Evolutionary conservation across 768 basidiomycete genomes (phyloP).

Genomic region (Crucibulum laeve): DNA sequence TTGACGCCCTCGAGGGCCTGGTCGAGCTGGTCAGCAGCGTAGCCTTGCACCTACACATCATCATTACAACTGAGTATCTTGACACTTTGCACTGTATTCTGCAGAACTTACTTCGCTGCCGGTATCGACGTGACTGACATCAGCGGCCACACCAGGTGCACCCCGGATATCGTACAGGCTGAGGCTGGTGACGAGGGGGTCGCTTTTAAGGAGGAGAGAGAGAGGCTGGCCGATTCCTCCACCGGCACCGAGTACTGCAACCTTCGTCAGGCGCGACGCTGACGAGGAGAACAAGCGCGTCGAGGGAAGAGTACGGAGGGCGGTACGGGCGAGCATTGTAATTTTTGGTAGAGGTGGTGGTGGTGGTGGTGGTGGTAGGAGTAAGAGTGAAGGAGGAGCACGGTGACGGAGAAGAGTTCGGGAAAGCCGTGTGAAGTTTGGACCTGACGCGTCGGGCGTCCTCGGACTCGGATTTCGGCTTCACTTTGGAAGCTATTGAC

Average conservation of each 20-base stretch:
- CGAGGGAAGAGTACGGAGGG: constrained; percentile 49
- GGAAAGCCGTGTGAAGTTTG: not conserved
- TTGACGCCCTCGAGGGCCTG: constrained; percentile 85
- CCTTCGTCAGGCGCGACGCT: constrained; percentile 71
- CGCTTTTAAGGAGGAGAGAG: constrained; percentile 87
- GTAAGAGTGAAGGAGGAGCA: not conserved
- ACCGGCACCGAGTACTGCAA: constrained; percentile 95
- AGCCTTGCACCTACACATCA: constrained; percentile 63
- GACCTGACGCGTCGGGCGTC: too few relatives aligned
- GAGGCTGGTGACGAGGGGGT: constrained; percentile 84
- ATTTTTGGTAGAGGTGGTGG: not conserved
- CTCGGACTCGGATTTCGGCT: too few relatives aligned
- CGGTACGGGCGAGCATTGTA: constrained; percentile 65
- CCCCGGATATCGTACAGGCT: constrained; percentile 94
- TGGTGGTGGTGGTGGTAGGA: not conserved
- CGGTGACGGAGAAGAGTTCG: not conserved
- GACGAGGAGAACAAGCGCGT: constrained; percentile 76
- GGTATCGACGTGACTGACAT: constrained; percentile 93
- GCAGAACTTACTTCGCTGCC: constrained; percentile 58
- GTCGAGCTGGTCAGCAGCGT: constrained; percentile 83
- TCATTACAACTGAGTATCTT: constrained; percentile 5
- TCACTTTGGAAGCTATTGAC: too few relatives aligned
- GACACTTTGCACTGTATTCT: constrained; percentile 10
- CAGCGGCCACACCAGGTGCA: constrained; percentile 95
- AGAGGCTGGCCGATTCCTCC: constrained; percentile 99